Base-by-base conservation (phyloP, 2,329 filamentous ascomycete species). In the Cladobotryum mycophilum region DNA sequence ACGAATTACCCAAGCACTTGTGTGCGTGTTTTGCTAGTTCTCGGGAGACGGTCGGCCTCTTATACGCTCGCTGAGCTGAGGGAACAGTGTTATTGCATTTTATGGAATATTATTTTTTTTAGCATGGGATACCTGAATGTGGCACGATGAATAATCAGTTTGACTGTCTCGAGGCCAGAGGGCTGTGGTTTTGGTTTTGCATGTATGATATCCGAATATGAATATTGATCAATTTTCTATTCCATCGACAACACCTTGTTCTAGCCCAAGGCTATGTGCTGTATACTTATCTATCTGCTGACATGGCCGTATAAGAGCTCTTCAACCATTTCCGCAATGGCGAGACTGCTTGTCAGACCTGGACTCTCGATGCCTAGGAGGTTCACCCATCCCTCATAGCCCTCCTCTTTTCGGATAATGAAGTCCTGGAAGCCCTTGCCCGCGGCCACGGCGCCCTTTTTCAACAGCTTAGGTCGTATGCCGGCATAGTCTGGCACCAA, bases 341-440 rank as follows among this genome's bases (percentile, higher is more conserved):
- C 90, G 70, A 97, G 70, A 59, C 79, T 82, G 66, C 88, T 93
- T 43, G 92, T 97, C 67, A 97, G 70, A 4, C 92, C 92, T 0
- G 92, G 92, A 67, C 89, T 95, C 74, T 97, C 92, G 59, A 96
- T 96, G 0, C 90, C 92, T 59, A 97, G 64, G 58, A 97, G 65
- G 72, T 96, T 96, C 8, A 97, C 78, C 78, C 92, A 96, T 2
- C 89, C 91, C 2, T 79, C 71, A 60, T 81, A 90, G 0, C 87
- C 90, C 1, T 89, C 79, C 68, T 96, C 91, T 59, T 79, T 81
- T 54, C 76, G 69, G 42, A 99, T 85, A 14, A 88, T 75, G 64
- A 99, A 97, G 66, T 99, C 93, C 55, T 86, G 76, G 62, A 95
- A 95, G 0, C 80, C 84, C 55, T 80, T 79, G 17, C 79, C 80